Conservation (phyloP, 768 basidiomycete genomes). For the Candolleomyces efflorescens region DNA sequence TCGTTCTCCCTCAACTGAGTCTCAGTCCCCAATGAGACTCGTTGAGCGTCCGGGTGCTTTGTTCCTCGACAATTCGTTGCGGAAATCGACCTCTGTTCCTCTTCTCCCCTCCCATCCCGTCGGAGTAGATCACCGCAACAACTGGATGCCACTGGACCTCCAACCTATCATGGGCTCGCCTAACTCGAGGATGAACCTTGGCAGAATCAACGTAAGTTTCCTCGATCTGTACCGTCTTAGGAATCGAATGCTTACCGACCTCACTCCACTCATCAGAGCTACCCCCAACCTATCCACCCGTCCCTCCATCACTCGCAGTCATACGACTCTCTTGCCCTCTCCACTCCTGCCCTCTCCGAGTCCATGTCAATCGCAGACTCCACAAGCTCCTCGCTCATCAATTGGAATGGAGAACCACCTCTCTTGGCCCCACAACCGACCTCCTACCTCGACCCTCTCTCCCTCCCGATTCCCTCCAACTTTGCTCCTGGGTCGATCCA, state of each 20-base stretch:
- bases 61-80: constrained; percentile 2
- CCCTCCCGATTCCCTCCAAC: constrained; percentile 13
- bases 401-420: constrained; percentile 32
- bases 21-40: constrained; percentile 1
- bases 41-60: constrained; percentile 9
- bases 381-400: constrained; percentile 33
- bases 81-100: constrained; percentile 7
- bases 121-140: neutral
- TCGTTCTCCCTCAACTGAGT: constrained; percentile 2
- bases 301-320: constrained; percentile 10
- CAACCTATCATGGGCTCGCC: neutral
- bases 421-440: constrained; percentile 18
- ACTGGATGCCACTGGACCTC: neutral
- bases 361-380: constrained; percentile 17
- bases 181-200: neutral
- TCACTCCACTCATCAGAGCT: neutral
- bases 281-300: constrained; percentile 4
- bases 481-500: constrained; percentile 9
- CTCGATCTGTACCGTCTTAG: neutral
- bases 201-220: neutral
- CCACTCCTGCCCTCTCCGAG: constrained; percentile 12
- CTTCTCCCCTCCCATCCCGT: neutral
- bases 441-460: constrained; percentile 17
- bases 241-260: neutral
- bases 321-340: constrained; percentile 9